These are phyloP conservation scores for Candida verbasci DNA, from an alignment of 805 yeast genomes.

Conservation along the genomic window DNA sequence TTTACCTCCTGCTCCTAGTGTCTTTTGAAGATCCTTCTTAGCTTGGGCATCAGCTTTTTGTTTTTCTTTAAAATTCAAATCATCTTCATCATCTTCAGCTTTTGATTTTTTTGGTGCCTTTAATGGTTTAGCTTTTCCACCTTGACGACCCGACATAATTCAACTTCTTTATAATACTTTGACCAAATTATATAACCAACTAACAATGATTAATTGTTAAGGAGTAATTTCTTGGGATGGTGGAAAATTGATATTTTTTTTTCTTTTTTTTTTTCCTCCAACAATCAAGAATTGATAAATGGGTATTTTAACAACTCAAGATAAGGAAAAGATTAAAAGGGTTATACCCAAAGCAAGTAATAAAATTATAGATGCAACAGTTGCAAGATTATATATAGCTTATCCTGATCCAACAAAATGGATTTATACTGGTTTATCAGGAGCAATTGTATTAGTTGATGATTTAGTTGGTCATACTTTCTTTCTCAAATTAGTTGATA, in stretches of 20 bases:
- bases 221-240: too few relatives aligned
- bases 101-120: conserved; percentile 80
- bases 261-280: too few relatives aligned
- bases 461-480: conserved; percentile 93
- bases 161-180: too few relatives aligned
- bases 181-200: too few relatives aligned
- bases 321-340: conserved; percentile 86
- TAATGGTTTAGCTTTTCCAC: conserved; percentile 92
- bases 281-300: conserved; percentile 13
- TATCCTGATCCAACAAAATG: conserved; percentile 78
- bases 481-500: conserved; percentile 84
- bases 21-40: conserved; percentile 78
- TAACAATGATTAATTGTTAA: too few relatives aligned
- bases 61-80: conserved; percentile 84
- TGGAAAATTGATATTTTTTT: neutral
- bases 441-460: conserved; percentile 84
- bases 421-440: conserved; percentile 84
- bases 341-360: conserved; percentile 85
- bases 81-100: conserved; percentile 81
- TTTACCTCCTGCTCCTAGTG: neutral
- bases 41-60: conserved; percentile 95
- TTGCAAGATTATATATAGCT: conserved; percentile 86
- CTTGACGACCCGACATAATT: conserved; percentile 95
- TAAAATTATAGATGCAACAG: conserved; percentile 84
- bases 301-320: conserved; percentile 44